Base-by-base conservation (phyloP, 129 eudicot species). In the Cynara cardunculus region DNA sequence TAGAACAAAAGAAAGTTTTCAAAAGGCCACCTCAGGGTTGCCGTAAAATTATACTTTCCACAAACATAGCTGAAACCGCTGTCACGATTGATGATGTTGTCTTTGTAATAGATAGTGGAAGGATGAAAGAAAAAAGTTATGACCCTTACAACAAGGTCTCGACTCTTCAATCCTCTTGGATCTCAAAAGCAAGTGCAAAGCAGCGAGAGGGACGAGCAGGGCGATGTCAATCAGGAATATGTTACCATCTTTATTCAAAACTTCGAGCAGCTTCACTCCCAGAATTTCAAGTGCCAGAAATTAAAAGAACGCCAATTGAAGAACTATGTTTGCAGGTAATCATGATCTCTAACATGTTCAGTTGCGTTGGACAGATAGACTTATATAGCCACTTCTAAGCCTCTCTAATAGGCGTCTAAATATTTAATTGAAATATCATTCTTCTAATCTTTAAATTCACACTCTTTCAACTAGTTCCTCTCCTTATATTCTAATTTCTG, bases 191-290 rank as follows among this genome's bases (percentile, higher is more conserved):
- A 11, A 96, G 96, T 86, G 98, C 97, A 7, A 96, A 93, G 86
- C 99, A 96, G 73, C 87, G 98, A 32, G 97, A 93, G 74, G 99
- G 99, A 1, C 96, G 99, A 41, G 99, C 99, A 7, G 99, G 99
- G 59, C 87, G 99, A 16, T 96, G 99, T 75, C 99, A 93, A 68
- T 87, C 97, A 12, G 99, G 99, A 22, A 82, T 93, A 11, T 96
- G 99, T 82, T 96, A 92, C 74, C 99, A 96, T 83, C 91, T 96
- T 7, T 96, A 88, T 86, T 88, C 99, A 49, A 96, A 93, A 84
- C 84, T 88, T 65, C 81, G 97, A 67, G 99, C 97, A 24, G 91
- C 85, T 73, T 91, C 99, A 1, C 69, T 96, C 46, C 97, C 89
- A 24, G 98, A 91, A 69, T 96, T 91, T 79, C 98, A 92, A 85